phyloP scores from a whole-genome alignment of 768 basidiomycete species.

The Leccinum imitatum region DNA sequence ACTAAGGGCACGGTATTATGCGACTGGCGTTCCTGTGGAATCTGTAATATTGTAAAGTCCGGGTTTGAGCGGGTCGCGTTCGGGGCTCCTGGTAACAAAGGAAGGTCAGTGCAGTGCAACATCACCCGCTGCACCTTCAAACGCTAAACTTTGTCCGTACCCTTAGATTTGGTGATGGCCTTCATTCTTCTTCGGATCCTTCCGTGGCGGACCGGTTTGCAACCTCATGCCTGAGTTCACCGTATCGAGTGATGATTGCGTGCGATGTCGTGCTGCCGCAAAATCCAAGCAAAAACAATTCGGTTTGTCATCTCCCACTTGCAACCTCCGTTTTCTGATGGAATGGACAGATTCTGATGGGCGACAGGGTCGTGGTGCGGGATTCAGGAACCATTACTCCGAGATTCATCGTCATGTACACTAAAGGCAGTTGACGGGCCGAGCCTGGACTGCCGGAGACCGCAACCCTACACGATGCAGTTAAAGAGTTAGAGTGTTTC shows the following conservation, averaged over 20 bases:
- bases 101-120: conserved; percentile 43
- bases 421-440: conserved; percentile 33
- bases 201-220: conserved; percentile 56
- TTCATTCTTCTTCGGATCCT: conserved; percentile 64
- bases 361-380: conserved; percentile 53
- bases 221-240: conserved; percentile 67
- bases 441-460: conserved; percentile 16
- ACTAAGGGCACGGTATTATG: conserved; percentile 51
- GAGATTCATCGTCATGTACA: conserved; percentile 59
- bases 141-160: conserved; percentile 4
- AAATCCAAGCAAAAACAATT: conserved; percentile 22
- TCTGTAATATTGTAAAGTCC: conserved; percentile 59
- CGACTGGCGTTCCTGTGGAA: conserved; percentile 61
- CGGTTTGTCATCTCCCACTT: conserved; percentile 24
- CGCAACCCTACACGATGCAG: conserved; percentile 19
- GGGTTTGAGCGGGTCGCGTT: conserved; percentile 59
- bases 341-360: conserved; percentile 41
- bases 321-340: conserved; percentile 27
- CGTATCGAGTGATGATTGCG: conserved; percentile 64
- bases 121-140: conserved; percentile 1
- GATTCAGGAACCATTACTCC: conserved; percentile 56
- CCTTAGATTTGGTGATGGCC: conserved; percentile 56
- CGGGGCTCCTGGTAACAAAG: conserved; percentile 48
- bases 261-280: conserved; percentile 51
- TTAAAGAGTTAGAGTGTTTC: conserved; percentile 24